Conservation (phyloP, 2,329 filamentous ascomycete species). For the Paecilomyces sp. region DNA sequence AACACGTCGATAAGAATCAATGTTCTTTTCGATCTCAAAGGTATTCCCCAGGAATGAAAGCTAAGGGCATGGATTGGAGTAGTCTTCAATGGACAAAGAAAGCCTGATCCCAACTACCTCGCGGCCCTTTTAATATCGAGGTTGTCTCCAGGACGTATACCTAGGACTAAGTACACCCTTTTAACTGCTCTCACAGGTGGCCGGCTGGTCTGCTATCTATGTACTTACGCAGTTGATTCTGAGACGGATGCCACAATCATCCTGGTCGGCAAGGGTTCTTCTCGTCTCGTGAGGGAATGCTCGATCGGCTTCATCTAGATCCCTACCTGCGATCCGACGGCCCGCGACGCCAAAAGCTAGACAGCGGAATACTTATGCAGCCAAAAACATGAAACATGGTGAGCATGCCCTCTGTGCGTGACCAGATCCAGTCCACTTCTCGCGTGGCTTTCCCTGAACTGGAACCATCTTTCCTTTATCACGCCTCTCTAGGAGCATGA, state of each 20-base stretch:
- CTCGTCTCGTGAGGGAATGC: not conserved
- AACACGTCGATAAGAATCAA: not conserved
- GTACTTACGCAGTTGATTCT: not conserved
- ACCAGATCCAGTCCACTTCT: not conserved
- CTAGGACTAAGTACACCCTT: not conserved
- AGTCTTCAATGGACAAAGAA: not conserved
- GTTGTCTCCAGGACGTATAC: not conserved
- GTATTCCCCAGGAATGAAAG: not conserved
- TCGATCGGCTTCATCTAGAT: not conserved
- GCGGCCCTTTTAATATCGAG: not conserved
- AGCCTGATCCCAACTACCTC: not conserved
- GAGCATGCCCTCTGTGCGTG: not conserved
- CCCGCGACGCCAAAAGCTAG: not conserved
- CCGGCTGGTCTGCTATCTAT: not conserved
- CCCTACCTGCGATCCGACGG: not conserved
- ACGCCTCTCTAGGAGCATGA: too few relatives aligned
- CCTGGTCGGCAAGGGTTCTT: not conserved
- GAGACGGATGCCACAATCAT: not conserved
- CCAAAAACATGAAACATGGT: not conserved
- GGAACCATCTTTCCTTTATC: not conserved
- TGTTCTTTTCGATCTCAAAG: not conserved
- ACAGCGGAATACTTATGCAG: not conserved
- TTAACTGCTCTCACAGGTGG: not conserved
- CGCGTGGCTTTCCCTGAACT: not conserved
- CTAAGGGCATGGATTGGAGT: not conserved